Conservation (phyloP, 805 yeast genomes). For the Tetrapisispora fleetii region DNA sequence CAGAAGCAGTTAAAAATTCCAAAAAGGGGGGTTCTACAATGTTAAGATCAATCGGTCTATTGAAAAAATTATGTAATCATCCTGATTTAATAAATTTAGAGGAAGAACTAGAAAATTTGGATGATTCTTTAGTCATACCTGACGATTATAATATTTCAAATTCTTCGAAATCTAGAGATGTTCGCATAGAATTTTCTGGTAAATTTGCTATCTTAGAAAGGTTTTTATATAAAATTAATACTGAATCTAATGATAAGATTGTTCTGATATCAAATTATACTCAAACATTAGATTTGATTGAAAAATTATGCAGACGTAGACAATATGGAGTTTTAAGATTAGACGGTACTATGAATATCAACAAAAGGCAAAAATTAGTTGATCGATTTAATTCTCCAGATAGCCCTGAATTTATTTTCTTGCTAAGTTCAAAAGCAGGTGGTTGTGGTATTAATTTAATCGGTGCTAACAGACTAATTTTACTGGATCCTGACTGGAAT, state of each 20-base stretch:
- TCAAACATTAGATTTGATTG: constrained; percentile 85
- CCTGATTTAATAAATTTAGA: constrained; percentile 76
- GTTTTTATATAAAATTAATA: constrained; percentile 64
- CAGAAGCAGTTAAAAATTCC: constrained; percentile 34
- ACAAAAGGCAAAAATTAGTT: constrained; percentile 86
- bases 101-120: constrained; percentile 38
- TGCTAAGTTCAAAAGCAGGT: constrained; percentile 92
- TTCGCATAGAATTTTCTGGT: constrained; percentile 77
- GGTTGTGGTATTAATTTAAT: constrained; percentile 97
- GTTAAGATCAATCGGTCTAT: constrained; percentile 75
- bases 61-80: constrained; percentile 89
- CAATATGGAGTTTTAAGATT: constrained; percentile 71
- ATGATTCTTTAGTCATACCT: constrained; percentile 58
- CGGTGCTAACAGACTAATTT: constrained; percentile 85
- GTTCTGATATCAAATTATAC: constrained; percentile 93
- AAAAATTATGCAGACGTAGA: constrained; percentile 66
- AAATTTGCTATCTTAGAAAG: constrained; percentile 79
- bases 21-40: constrained; percentile 43
- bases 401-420: constrained; percentile 72
- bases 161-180: constrained; percentile 33
- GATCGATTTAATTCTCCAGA: constrained; percentile 88
- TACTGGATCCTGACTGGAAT: constrained; percentile 94
- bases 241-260: constrained; percentile 87
- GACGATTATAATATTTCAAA: constrained; percentile 45
- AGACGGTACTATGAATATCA: constrained; percentile 88